phyloP scores from a whole-genome alignment of 2,329 filamentous ascomycete species.

The Pezizomycotina sp. region DNA sequence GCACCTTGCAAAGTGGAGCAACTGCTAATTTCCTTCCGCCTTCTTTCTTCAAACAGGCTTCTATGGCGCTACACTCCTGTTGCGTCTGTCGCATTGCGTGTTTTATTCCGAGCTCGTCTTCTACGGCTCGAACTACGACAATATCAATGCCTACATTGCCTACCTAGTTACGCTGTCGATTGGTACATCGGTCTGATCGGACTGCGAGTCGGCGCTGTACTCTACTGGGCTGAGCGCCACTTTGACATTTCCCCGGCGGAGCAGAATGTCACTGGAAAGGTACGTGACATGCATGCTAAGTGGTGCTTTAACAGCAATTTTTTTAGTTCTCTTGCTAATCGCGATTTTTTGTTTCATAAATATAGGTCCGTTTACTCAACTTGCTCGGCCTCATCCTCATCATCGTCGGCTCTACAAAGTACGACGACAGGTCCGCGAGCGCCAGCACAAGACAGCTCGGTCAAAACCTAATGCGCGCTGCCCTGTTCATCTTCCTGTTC shows the following conservation, averaged over 20 bases:
- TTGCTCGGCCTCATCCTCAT: constrained; percentile 8
- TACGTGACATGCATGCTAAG: too few relatives aligned
- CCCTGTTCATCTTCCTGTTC: not conserved
- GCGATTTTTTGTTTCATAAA: too few relatives aligned
- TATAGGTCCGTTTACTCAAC: constrained; percentile 13
- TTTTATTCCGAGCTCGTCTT: constrained; percentile 18
- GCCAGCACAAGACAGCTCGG: too few relatives aligned
- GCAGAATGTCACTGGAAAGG: constrained; percentile 13
- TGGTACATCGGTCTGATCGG: constrained; percentile 16
- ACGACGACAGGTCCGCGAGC: too few relatives aligned
- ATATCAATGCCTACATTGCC: constrained; percentile 10
- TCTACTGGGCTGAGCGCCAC: constrained; percentile 12
- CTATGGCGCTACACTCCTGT: constrained; percentile 18
- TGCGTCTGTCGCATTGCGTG: constrained; percentile 12
- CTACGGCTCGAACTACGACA: constrained; percentile 11
- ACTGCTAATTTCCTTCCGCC: too few relatives aligned
- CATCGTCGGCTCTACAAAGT: constrained; percentile 10
- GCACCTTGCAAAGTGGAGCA: too few relatives aligned
- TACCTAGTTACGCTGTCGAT: constrained; percentile 15
- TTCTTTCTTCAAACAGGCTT: too few relatives aligned
- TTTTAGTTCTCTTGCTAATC: too few relatives aligned
- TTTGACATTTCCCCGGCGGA: constrained; percentile 3
- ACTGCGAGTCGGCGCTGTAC: constrained; percentile 14
- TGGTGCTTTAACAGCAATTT: too few relatives aligned
- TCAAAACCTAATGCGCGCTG: not conserved